Base-by-base conservation (phyloP, 345 rosid species). In the Abelmoschus esculentus region DNA sequence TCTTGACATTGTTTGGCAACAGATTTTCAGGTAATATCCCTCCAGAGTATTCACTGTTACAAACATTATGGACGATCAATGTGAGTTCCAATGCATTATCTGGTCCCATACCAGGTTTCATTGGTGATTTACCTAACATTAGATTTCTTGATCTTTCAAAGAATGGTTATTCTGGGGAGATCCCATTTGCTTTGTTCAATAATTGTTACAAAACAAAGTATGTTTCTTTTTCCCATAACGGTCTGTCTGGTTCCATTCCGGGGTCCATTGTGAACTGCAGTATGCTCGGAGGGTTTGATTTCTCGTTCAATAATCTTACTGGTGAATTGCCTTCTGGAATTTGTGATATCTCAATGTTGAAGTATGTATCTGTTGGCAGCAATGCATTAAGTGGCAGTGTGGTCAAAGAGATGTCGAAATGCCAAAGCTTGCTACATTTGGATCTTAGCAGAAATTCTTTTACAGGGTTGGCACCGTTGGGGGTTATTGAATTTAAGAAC, bases 111-210 rank as follows among this genome's bases (percentile, higher is more conserved):
- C 99, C 96, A 8, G 96, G 87, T 71, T 95, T 95, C 75, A 71
- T 95, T 46, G 97, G 97, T 53, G 92, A 82, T 34, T 83, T 91
- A 52, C 88, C 85, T 50, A 91, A 72, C 66, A 84, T 95, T 56
- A 82, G 99, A 82, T 87, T 95, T 73, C 92, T 95, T 29, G 99
- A 95, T 78, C 82, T 95, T 85, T 95, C 99, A 31, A 85, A 73
- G 63, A 95, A 91, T 81, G 83, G 81, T 38, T 90, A 82, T 64
- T 36, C 47, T 54, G 96, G 93, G 26, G 83, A 80, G 70, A 87
- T 91, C 67, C 96, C 96, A 3, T 83, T 54, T 60, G 79, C 82
- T 78, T 80, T 91, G 86, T 91, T 95, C 77, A 85, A 77, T 77
- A 52, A 73, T 53, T 95, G 99, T 55, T 76, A 77, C 80, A 90